Percentiles rank a stretch among this genome's conserved stretches.
These are phyloP conservation scores for Neopestalotiopsis sp. DNA, from an alignment of 2,329 filamentous ascomycete species.

Conservation along the genomic window DNA sequence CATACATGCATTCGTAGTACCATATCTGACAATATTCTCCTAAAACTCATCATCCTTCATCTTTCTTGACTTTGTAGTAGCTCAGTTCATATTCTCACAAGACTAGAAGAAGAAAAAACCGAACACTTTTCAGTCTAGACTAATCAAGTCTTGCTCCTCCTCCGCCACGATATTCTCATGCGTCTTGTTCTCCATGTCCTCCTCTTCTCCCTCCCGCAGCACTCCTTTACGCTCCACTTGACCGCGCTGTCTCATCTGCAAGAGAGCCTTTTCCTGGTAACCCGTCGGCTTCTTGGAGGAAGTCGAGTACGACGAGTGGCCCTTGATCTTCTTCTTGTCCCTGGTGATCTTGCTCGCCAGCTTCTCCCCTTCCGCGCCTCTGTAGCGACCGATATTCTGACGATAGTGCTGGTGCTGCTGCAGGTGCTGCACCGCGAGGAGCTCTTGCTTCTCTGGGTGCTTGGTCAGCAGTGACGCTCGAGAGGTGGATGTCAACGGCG, in stretches of 20 bases:
- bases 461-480: too few relatives aligned
- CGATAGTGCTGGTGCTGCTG: neutral
- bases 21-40: neutral
- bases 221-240: neutral
- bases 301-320: neutral
- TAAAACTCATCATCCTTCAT: too few relatives aligned
- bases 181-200: neutral
- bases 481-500: neutral
- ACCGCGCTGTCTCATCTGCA: neutral
- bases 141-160: neutral
- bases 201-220: neutral
- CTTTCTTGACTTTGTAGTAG: too few relatives aligned
- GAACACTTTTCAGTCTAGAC: neutral
- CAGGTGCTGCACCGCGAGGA: neutral
- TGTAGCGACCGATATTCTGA: too few relatives aligned
- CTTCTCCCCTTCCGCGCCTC: too few relatives aligned
- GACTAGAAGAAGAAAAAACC: too few relatives aligned
- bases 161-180: neutral
- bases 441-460: neutral
- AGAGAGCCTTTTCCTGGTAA: neutral
- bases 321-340: neutral
- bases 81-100: too few relatives aligned
- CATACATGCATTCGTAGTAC: neutral
- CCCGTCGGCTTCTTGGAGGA: neutral
- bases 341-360: neutral